A percentile compares a stretch with the other conserved stretches of the same genome.
These are phyloP conservation scores for Chlorella sp. DNA, from an alignment of 139 green algal genomes.

Conservation along the genomic window DNA sequence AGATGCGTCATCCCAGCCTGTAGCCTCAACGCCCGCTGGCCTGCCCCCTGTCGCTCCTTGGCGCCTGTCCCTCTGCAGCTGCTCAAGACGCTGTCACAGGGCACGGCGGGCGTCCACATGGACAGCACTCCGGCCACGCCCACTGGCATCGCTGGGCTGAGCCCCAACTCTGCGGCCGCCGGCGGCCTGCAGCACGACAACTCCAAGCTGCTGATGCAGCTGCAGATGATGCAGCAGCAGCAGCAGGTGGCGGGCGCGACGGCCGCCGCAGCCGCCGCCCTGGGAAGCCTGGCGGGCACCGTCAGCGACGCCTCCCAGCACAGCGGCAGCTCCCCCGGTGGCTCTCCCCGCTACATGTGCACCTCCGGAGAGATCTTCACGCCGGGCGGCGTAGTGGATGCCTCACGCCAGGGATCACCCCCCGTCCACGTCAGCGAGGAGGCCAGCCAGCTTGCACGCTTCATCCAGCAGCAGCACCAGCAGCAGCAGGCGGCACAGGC, in stretches of 20 bases:
- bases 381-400: neutral
- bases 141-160: neutral
- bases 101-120: neutral
- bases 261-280: slow-evolving; percentile 32
- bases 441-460: slow-evolving; percentile 19
- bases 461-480: slow-evolving; percentile 31
- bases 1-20: too few species aligned
- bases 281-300: neutral
- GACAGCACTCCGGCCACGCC: neutral
- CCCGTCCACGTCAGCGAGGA: neutral
- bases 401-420: neutral
- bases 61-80: neutral
- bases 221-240: slow-evolving; percentile 39
- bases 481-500: slow-evolving; percentile 12
- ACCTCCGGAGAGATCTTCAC: neutral
- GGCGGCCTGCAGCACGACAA: neutral
- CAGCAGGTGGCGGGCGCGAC: slow-evolving; percentile 57
- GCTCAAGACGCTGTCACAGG: slow-evolving; percentile 21
- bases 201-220: slow-evolving; percentile 24
- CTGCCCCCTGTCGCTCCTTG: too few species aligned
- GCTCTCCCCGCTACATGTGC: neutral
- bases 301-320: slow-evolving; percentile 30
- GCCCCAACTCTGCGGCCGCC: neutral
- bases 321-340: slow-evolving; percentile 1
- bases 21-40: too few species aligned